Evolutionary conservation across 257 asterid genomes (phyloP).

Genomic region (Agastache rugosa): DNA sequence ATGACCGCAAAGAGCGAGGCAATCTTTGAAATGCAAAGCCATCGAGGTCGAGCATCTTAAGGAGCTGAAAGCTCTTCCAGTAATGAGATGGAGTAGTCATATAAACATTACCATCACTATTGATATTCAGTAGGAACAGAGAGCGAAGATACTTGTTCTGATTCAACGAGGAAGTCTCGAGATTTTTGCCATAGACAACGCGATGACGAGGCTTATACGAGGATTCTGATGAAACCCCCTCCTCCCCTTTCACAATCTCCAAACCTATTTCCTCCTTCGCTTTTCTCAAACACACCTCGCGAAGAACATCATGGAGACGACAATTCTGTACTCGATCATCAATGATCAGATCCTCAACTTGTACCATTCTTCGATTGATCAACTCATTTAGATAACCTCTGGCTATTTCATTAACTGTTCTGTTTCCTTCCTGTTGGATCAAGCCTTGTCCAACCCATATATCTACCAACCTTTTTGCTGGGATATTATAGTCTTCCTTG

Average conservation of each 20-base stretch:
- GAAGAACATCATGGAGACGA: neutral
- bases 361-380: conserved; percentile 32
- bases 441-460: conserved; percentile 44
- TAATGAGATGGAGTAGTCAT: neutral
- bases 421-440: conserved; percentile 1
- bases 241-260: conserved; percentile 16
- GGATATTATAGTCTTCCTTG: conserved; percentile 25
- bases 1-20: neutral
- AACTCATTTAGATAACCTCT: conserved; percentile 37
- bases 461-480: conserved; percentile 1
- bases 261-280: conserved; percentile 35
- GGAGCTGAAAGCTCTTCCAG: conserved; percentile 4
- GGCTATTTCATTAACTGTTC: conserved; percentile 36
- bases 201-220: conserved; percentile 15
- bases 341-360: neutral
- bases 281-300: conserved; percentile 19
- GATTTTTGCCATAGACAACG: neutral
- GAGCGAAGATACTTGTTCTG: conserved; percentile 20
- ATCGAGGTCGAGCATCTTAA: neutral
- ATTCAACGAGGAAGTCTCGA: neutral
- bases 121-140: neutral
- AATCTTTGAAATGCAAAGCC: neutral
- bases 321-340: neutral
- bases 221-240: neutral
- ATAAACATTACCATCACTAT: neutral